A percentile compares a stretch with the other conserved stretches of the same genome.
These are phyloP conservation scores for Diaporthe eres DNA, from an alignment of 2,329 filamentous ascomycete genomes.

Conservation along the genomic window DNA sequence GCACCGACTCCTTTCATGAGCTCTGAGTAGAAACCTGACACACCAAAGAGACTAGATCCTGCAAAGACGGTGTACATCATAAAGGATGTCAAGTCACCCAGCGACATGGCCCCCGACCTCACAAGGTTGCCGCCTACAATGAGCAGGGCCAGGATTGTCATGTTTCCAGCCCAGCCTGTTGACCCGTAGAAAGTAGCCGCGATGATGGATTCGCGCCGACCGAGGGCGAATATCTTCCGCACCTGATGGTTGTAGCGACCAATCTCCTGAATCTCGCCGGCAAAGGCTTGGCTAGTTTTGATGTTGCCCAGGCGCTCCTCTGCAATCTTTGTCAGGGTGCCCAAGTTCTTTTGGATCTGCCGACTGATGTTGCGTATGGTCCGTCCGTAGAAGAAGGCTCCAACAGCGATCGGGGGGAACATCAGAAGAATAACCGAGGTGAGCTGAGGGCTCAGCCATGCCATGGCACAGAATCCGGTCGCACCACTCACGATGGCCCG, in stretches of 20 bases:
- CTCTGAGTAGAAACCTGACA: constrained; percentile 97
- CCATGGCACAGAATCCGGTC: constrained; percentile 93
- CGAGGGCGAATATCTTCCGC: constrained; percentile 90
- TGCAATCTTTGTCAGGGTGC: constrained; percentile 94
- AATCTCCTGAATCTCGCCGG: constrained; percentile 91
- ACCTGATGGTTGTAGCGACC: constrained; percentile 93
- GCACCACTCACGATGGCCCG: constrained; percentile 90
- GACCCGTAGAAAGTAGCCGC: constrained; percentile 90
- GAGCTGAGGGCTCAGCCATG: constrained; percentile 93
- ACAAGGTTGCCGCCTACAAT: constrained; percentile 94
- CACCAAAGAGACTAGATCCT: constrained; percentile 88
- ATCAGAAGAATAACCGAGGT: constrained; percentile 89
- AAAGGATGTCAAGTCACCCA: constrained; percentile 95
- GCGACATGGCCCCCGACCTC: constrained; percentile 84
- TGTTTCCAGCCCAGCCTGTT: constrained; percentile 93
- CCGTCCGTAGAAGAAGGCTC: constrained; percentile 92
- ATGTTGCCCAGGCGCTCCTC: constrained; percentile 98
- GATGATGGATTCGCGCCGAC: constrained; percentile 87
- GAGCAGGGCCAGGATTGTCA: constrained; percentile 93
- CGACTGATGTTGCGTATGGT: constrained; percentile 90
- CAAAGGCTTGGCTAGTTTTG: constrained; percentile 96
- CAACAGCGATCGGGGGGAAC: constrained; percentile 91
- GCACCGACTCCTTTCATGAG: constrained; percentile 99
- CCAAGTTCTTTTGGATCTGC: constrained; percentile 93
- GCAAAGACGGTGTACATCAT: constrained; percentile 97